Base-by-base conservation (phyloP, 176 grass and related monocot species). In the maize (Zea mays) region DNA sequence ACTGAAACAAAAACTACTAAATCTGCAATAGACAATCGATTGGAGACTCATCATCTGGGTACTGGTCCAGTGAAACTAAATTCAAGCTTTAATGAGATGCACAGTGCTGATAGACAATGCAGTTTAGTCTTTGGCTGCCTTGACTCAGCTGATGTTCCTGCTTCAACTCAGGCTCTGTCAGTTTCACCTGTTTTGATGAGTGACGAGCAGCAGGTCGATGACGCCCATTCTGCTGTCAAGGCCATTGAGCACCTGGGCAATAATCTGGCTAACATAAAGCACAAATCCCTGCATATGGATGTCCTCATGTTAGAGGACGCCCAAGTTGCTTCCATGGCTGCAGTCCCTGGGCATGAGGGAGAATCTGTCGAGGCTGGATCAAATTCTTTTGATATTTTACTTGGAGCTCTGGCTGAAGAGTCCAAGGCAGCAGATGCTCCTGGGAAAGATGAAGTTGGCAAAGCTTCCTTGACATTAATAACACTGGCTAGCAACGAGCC, bases 321-420 rank as follows among this genome's bases (percentile, higher is more conserved):
- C 5, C 59, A 59, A 67, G 81, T 44, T 65, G 65, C 76, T 61
- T 66, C 19, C 17, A 55, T 5, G 2, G 47, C 62, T 37, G 73
- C 43, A 34, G 48, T 79, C 39, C 47, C 67, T 81, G 62, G 19
- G 37, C 69, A 62, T 52, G 73, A 77, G 67, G 57, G 55, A 52
- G 73, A 70, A 71, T 67, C 54, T 36, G 38, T 40, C 56, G 11
- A 52, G 21, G 15, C 45, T 46, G 72, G 34, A 59, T 63, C 69
- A 3, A 75, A 84, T 67, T 61, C 81, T 41, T 83, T 86, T 74
- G 83, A 86, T 90, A 78, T 86, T 76, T 85, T 88, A 71, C 85
- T 88, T 86, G 68, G 84, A 46, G 77, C 77, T 85, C 48, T 85
- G 83, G 79, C 84, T n/a, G 74, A 83, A 13, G 79, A 88, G 27